Evolutionary conservation across 176 grass and related monocot genomes (phyloP).

Genomic region (Avena sativa): DNA sequence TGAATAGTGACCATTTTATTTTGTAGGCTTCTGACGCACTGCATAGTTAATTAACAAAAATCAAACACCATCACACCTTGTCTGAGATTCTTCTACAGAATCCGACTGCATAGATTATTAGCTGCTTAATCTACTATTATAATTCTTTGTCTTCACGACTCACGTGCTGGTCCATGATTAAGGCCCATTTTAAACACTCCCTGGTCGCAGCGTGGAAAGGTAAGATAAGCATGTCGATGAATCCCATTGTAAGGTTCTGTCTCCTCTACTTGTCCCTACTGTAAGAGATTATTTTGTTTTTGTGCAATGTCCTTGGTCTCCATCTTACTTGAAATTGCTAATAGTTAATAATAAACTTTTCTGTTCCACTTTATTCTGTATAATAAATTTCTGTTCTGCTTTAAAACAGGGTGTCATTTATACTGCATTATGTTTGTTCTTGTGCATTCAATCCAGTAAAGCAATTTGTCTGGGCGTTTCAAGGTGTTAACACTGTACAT

Average conservation of each 20-base stretch:
- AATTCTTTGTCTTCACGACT: slow-evolving; percentile 30
- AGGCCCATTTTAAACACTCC: slow-evolving; percentile 31
- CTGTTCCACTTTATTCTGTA: not conserved
- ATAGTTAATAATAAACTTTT: not conserved
- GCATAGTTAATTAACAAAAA: slow-evolving; percentile 27
- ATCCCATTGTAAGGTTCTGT: slow-evolving; percentile 14
- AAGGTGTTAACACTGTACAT: not conserved
- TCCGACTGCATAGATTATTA: slow-evolving; percentile 36
- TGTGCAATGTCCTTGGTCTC: not conserved
- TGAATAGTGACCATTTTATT: not conserved
- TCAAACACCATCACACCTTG: slow-evolving; percentile 25
- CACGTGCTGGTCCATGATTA: slow-evolving; percentile 27
- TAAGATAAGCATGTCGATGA: not conserved
- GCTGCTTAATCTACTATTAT: slow-evolving; percentile 25
- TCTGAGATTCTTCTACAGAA: slow-evolving; percentile 47
- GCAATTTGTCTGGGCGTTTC: not conserved
- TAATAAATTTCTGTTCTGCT: not conserved
- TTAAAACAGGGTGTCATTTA: not conserved
- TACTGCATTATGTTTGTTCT: not conserved
- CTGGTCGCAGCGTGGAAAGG: slow-evolving; percentile 34
- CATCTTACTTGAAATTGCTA: not conserved
- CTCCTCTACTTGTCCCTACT: not conserved
- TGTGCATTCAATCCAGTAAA: slow-evolving; percentile 3
- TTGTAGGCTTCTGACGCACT: slow-evolving; percentile 9
- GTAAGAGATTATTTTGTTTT: not conserved